Evolutionary conservation across 2,329 filamentous ascomycete species (phyloP).

Genomic region (Apiospora saccharicola): DNA sequence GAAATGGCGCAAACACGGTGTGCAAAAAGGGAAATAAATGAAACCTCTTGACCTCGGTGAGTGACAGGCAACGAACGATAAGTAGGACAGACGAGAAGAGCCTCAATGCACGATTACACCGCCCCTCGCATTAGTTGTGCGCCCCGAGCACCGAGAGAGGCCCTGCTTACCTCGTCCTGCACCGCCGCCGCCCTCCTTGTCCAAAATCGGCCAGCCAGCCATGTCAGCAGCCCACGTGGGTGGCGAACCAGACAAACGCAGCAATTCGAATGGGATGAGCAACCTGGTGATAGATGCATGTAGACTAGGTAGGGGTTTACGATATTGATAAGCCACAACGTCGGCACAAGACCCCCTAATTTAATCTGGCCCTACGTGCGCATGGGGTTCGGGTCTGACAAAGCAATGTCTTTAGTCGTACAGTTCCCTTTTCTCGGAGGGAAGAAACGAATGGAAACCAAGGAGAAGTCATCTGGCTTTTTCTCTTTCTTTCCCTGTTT

Average conservation of each 20-base stretch:
- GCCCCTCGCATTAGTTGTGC: not conserved
- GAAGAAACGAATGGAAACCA: not conserved
- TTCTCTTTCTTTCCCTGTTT: not conserved
- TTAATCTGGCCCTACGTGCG: not conserved
- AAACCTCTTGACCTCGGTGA: slow-evolving; percentile 4
- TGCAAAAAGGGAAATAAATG: not conserved
- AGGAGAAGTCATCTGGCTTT: not conserved
- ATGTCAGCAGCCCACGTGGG: slow-evolving; percentile 7
- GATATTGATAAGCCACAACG: not conserved
- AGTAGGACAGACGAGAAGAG: not conserved
- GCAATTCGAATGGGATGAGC: not conserved
- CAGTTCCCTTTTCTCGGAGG: not conserved
- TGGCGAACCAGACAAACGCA: not conserved
- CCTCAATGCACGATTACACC: slow-evolving; percentile 16
- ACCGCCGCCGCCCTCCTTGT: not conserved
- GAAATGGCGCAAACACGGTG: not conserved
- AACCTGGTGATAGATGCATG: not conserved
- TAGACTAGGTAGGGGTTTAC: not conserved
- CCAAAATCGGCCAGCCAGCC: not conserved
- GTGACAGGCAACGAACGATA: not conserved
- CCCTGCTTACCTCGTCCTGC: not conserved
- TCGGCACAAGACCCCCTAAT: not conserved
- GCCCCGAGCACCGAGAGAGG: not conserved
- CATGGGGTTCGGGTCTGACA: not conserved
- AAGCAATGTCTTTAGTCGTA: not conserved